phyloP scores from a whole-genome alignment of 345 rosid species.

The Anacardium occidentale region DNA sequence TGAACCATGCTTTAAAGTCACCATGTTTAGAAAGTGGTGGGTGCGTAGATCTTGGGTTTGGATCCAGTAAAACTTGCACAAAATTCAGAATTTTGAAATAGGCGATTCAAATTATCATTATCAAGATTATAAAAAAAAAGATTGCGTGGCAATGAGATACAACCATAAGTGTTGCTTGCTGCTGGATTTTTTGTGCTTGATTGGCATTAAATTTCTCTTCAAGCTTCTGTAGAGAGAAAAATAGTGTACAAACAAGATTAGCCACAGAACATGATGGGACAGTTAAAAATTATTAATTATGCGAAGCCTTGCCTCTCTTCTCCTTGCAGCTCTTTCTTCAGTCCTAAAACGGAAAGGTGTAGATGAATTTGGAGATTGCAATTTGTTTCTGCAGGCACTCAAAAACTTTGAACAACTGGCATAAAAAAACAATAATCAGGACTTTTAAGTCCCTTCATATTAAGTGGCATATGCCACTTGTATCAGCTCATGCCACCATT shows the following conservation, averaged over 20 bases:
- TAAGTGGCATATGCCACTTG: not conserved
- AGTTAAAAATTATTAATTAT: not conserved
- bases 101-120: not conserved
- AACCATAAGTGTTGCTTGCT: conserved; percentile 53
- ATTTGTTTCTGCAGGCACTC: conserved; percentile 56
- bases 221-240: conserved; percentile 50
- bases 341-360: conserved; percentile 70
- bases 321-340: conserved; percentile 81
- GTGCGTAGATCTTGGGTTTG: too few relatives aligned
- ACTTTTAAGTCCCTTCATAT: conserved; percentile 19
- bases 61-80: not conserved
- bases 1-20: too few relatives aligned
- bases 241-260: not conserved
- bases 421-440: conserved; percentile 25
- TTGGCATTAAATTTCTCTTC: conserved; percentile 73
- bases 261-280: not conserved
- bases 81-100: not conserved
- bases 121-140: not conserved
- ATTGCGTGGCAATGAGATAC: conserved; percentile 1
- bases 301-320: conserved; percentile 62
- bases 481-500: not conserved
- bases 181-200: conserved; percentile 45
- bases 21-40: too few relatives aligned
- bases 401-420: conserved; percentile 57
- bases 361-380: conserved; percentile 55